Percentiles rank a stretch among this genome's conserved stretches.
Conservation (phyloP, 1,284 basidiomycete genomes). For the Marasmius sp. region DNA sequence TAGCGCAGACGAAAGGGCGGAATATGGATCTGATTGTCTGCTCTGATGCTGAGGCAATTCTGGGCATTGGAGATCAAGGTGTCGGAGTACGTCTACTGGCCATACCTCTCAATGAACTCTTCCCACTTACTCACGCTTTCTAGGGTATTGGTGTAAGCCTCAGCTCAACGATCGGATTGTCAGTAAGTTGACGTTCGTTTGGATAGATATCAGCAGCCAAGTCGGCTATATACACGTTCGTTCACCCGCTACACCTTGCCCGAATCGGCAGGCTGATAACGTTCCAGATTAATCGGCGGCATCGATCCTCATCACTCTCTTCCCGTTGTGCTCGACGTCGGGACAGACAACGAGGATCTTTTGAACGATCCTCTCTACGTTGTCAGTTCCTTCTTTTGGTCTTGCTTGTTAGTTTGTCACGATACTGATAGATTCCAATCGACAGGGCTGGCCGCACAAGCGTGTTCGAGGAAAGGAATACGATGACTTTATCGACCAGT, state of each 20-base stretch:
- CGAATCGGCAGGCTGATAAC: background rate
- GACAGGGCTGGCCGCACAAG: slow-evolving; percentile 63
- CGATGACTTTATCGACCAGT: slow-evolving; percentile 71
- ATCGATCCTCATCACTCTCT: slow-evolving; percentile 73
- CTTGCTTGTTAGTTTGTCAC: background rate
- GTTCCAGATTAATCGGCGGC: slow-evolving; percentile 68
- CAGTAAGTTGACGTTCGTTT: background rate
- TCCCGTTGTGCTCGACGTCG: slow-evolving; percentile 73
- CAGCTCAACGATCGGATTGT: background rate
- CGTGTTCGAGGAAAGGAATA: slow-evolving; percentile 69
- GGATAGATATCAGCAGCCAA: slow-evolving; percentile 86
- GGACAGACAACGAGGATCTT: slow-evolving; percentile 71
- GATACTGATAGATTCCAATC: background rate
- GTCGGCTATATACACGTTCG: slow-evolving; percentile 78
- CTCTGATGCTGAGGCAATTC: slow-evolving; percentile 81
- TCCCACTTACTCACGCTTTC: background rate
- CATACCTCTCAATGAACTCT: background rate
- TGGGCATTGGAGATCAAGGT: slow-evolving; percentile 80
- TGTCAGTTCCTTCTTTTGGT: slow-evolving; percentile 39
- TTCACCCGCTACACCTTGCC: slow-evolving; percentile 6
- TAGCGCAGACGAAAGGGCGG: slow-evolving; percentile 60
- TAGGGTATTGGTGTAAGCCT: slow-evolving; percentile 48
- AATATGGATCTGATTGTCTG: slow-evolving; percentile 77
- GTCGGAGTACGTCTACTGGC: slow-evolving; percentile 39
- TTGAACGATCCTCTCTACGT: slow-evolving; percentile 69